These are phyloP conservation scores for Naganishia vishniacii DNA, from an alignment of 768 basidiomycete species.

Conservation along the genomic window DNA sequence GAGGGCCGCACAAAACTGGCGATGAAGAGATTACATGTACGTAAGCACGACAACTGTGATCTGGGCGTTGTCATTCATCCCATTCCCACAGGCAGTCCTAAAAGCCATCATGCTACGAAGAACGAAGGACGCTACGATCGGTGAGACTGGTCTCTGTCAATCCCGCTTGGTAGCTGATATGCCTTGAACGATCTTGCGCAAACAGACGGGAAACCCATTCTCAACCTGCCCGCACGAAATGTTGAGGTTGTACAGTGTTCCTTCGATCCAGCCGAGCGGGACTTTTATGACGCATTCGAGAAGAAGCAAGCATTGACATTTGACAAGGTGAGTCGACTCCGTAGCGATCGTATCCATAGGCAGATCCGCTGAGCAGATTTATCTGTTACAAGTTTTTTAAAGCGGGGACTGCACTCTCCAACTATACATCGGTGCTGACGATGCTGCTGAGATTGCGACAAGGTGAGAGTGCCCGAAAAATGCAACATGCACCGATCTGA, in stretches of 20 bases:
- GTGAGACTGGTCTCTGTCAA: constrained; percentile 26
- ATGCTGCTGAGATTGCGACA: constrained; percentile 71
- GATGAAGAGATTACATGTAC: constrained; percentile 76
- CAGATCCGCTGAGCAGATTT: no score
- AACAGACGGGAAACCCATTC: constrained; percentile 73
- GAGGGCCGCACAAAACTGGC: constrained; percentile 58
- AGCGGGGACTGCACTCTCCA: constrained; percentile 43
- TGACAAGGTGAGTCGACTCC: constrained; percentile 52
- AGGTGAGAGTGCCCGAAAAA: constrained; percentile 57
- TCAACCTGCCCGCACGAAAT: constrained; percentile 69
- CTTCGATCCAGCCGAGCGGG: constrained; percentile 69
- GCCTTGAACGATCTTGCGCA: constrained; percentile 5
- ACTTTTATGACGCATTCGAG: constrained; percentile 72
- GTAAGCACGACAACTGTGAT: constrained; percentile 21
- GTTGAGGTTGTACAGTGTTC: constrained; percentile 68
- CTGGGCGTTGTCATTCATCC: neutral
- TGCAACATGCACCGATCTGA: no score
- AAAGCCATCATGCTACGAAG: constrained; percentile 84
- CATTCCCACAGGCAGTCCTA: constrained; percentile 60
- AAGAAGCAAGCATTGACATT: constrained; percentile 55
- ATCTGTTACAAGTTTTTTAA: constrained; percentile 42
- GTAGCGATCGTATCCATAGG: neutral
- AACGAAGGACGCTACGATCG: constrained; percentile 56
- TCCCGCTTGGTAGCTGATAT: neutral
- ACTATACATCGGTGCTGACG: constrained; percentile 49